A percentile compares a stretch with the other conserved stretches of the same genome.
These are phyloP conservation scores for Trichoderma orchidacearum DNA, from an alignment of 495 filamentous ascomycete genomes.

Conservation along the genomic window DNA sequence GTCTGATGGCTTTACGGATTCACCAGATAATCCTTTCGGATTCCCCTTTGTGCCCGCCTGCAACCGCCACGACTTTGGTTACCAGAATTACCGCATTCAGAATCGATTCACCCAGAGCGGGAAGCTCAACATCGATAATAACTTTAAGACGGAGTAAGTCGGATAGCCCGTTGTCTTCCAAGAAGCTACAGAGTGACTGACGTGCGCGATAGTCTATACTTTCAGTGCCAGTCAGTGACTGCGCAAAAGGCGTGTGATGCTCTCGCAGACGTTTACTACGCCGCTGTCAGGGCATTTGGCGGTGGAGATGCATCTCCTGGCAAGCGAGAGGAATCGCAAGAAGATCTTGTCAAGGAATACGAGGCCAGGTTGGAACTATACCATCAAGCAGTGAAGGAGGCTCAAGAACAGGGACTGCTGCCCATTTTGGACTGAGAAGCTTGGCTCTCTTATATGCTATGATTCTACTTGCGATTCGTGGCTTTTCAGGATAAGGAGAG, in stretches of 20 bases:
- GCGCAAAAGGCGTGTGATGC: conserved; percentile 13
- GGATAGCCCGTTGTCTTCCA: too few species aligned
- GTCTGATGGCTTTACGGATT: conserved; percentile 26
- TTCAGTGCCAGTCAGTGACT: conserved; percentile 11
- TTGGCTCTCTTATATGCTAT: not conserved
- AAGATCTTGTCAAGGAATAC: conserved; percentile 15
- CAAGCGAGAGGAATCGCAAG: conserved; percentile 9
- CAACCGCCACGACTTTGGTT: conserved; percentile 37
- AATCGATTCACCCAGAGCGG: conserved; percentile 19
- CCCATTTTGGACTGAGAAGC: not conserved
- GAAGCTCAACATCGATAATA: conserved; percentile 24
- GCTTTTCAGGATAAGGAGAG: too few species aligned
- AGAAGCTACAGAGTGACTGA: not conserved
- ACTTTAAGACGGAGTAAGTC: conserved; percentile 28
- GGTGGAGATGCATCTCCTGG: conserved; percentile 9
- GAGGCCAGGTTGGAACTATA: conserved; percentile 19
- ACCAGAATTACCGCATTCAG: conserved; percentile 28
- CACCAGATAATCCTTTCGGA: conserved; percentile 29
- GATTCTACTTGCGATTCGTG: too few species aligned
- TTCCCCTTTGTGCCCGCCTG: conserved; percentile 29
- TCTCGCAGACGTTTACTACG: conserved; percentile 29
- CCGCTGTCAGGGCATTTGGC: conserved; percentile 27
- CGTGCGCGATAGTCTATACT: conserved; percentile 14
- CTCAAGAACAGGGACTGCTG: conserved; percentile 12
- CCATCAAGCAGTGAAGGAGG: conserved; percentile 15